Base-by-base conservation (phyloP, 176 grass and related monocot genomes). In the Musa troglodytarum region DNA sequence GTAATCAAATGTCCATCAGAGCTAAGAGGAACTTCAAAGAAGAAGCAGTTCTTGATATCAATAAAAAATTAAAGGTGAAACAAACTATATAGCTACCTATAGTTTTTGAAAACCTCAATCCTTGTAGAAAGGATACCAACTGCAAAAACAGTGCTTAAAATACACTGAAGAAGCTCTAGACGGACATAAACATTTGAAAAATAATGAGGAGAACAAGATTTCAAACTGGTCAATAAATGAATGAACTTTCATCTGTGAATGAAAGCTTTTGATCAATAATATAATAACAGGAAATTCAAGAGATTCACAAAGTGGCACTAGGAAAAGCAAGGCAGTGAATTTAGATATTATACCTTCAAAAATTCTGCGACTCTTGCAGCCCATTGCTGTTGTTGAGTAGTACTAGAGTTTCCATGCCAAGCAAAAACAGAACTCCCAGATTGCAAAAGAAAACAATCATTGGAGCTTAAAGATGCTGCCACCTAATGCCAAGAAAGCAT, bases 351-450 rank as follows among this genome's bases (percentile, higher is more conserved):
- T 83, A 92, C 93, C 90, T 96, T 96, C 55, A 96, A 65, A 76
- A 92, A 92, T 53, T 96, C 90, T 49, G 93, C 89, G 74, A 96
- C 83, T 85, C 88, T 85, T 50, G 81, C 79, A 79, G 85, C 90
- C 93, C 93, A 92, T 71, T 92, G 90, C 16, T 96, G 90, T 74
- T 96, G 93, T 82, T 97, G 87, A 21, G 88, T 81, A 78, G 94
- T 86, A 69, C 88, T 97, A 55, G 81, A 89, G 83, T 86, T 97
- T 11, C 94, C 94, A 85, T 90, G 75, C 94, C 94, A 97, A 25
- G 80, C 86, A 86, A 93, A 97, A 77, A 97, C 78, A 53, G 88
- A 49, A 79, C 83, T 97, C 78, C 94, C 94, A 85, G 90, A 93
- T 88, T 97, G 94, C 64, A 97, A 85, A 71, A 93, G 66, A 72